phyloP scores from a whole-genome alignment of 2,329 filamentous ascomycete genomes.

The Penicillium sp. region DNA sequence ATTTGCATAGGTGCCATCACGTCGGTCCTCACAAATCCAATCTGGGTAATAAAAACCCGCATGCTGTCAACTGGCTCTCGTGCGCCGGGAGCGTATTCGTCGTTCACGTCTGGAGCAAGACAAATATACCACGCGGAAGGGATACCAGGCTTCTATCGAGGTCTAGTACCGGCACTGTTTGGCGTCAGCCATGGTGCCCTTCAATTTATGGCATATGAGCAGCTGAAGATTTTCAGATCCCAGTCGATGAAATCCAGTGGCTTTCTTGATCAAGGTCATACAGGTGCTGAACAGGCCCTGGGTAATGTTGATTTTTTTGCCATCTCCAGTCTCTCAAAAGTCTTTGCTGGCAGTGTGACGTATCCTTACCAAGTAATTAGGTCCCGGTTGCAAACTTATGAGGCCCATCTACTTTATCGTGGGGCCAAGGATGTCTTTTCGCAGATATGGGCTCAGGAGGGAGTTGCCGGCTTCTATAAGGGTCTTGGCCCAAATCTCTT shows the following conservation, averaged over 20 bases:
- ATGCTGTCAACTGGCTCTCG: conserved; percentile 84
- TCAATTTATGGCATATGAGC: conserved; percentile 94
- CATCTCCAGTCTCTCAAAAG: conserved; percentile 76
- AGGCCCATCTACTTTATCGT: conserved; percentile 72
- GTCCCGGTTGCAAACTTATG: conserved; percentile 83
- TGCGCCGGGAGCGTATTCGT: conserved; percentile 74
- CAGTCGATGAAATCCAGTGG: conserved; percentile 26
- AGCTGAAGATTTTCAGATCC: conserved; percentile 62
- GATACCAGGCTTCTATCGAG: conserved; percentile 78
- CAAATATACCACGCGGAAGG: conserved; percentile 72
- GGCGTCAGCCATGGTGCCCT: conserved; percentile 91
- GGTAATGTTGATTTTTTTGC: conserved; percentile 75
- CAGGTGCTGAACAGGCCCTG: conserved; percentile 42
- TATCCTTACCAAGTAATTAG: conserved; percentile 95
- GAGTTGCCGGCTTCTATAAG: conserved; percentile 82
- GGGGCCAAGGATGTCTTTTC: conserved; percentile 68
- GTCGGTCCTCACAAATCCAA: conserved; percentile 82
- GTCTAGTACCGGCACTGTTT: conserved; percentile 75
- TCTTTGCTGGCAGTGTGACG: conserved; percentile 83
- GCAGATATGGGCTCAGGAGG: conserved; percentile 77
- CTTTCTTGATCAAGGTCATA: conserved; percentile 31
- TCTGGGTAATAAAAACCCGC: conserved; percentile 97
- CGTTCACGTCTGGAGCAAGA: conserved; percentile 68
- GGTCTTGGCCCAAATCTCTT: conserved; percentile 86
- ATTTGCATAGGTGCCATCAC: conserved; percentile 62